Evolutionary conservation across 495 filamentous ascomycete species (phyloP).

Genomic region (Copromyces sp.): DNA sequence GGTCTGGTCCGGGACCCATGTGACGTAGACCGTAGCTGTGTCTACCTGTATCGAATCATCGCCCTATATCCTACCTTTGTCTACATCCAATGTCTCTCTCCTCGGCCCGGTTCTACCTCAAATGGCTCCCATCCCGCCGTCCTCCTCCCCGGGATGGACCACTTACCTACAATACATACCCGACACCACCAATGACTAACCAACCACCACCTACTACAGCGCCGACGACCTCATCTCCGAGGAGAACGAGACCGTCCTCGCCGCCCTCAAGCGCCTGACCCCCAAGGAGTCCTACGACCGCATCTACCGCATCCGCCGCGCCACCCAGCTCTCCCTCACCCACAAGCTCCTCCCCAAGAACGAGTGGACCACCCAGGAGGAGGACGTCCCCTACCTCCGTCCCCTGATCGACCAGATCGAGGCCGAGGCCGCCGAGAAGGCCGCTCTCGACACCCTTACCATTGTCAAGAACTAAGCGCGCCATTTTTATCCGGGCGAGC

Average conservation of each 20-base stretch:
- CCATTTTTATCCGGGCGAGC: not conserved
- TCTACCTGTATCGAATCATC: not conserved
- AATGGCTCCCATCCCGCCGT: not conserved
- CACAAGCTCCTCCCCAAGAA: conserved; percentile 76
- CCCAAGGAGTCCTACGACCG: conserved; percentile 91
- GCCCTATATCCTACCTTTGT: not conserved
- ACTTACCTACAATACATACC: not conserved
- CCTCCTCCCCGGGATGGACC: not conserved
- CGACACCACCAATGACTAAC: conserved; percentile 3
- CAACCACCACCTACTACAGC: conserved; percentile 35
- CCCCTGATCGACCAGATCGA: conserved; percentile 32
- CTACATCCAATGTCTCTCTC: not conserved
- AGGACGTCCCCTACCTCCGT: conserved; percentile 26
- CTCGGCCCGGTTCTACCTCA: not conserved
- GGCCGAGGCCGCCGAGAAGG: conserved; percentile 69
- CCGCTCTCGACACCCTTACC: conserved; percentile 72
- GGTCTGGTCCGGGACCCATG: not conserved
- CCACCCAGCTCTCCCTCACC: conserved; percentile 65
- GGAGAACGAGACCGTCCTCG: conserved; percentile 74
- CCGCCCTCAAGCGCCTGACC: conserved; percentile 80
- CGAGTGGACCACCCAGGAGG: conserved; percentile 57
- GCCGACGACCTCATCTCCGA: conserved; percentile 89
- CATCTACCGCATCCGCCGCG: conserved; percentile 89
- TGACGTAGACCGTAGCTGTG: not conserved
- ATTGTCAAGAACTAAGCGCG: conserved; percentile 38